Base-by-base conservation (phyloP, 1,284 basidiomycete species). In the Ustilago xerochloae region DNA sequence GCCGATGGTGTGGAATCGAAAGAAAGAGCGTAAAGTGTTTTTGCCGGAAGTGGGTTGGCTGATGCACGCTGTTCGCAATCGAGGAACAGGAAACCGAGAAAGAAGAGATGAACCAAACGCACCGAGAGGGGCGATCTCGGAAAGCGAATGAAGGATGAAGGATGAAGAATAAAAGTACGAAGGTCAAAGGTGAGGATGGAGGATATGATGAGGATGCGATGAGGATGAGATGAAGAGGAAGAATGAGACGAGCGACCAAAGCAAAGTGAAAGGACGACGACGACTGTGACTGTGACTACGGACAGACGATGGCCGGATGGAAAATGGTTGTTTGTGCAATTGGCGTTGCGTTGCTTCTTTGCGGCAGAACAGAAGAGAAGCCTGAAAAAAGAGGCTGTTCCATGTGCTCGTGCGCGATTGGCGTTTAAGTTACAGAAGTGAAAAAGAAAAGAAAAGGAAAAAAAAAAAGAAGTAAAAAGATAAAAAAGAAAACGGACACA, bases 51-150 rank as follows among this genome's bases (percentile, higher is more conserved):
- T 36, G n/a, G 35, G 15, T 48, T 33, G 45, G 41, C 54, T 33
- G 35, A 48, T 29, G 45, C 54, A 47, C 54, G 22, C 54, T 48
- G 16, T 35, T 33, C 53, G 43, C 45, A 35, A 56, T 56, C 53
- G 46, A 10, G 29, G 41, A 41, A 13, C 13, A 26, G 20, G 29
- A 56, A 26, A 45, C 18, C 46, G 46, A 49, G 29, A 36, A 8
- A 13, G 18, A 22, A 22, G 15, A 38, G 5, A n/a, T 26, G 47
- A 28, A 50, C 47, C 56, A 43, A 26, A 30, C 41, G 41, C 41
- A 43, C 41, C 12, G 26, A 33, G 32, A 15, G n/a, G n/a, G n/a
- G n/a, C n/a, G n/a, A n/a, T n/a, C n/a, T n/a, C n/a, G n/a, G n/a
- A n/a, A n/a, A n/a, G n/a, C n/a, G n/a, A n/a, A n/a, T n/a, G n/a